Evolutionary conservation across 768 basidiomycete species (phyloP), one percentile per base, ranked within the genome.

Genomic region (Calocera cornea): DNA sequence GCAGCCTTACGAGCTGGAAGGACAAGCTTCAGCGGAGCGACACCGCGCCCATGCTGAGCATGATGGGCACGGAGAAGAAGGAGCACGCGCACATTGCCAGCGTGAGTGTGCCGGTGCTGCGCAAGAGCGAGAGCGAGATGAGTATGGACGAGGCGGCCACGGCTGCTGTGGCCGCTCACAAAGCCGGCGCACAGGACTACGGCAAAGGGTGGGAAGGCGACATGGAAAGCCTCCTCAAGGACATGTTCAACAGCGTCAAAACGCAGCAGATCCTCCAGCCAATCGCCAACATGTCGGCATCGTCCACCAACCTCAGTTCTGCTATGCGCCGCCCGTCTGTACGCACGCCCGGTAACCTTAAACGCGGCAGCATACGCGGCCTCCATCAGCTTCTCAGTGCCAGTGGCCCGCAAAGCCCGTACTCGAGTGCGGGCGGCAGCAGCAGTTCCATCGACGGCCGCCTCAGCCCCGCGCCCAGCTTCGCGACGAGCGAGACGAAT

Each of bases 181-280:
- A 71, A 1, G 73, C 74, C 22, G 72, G 78, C 70, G 74, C 73
- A 1, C 70, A 79, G 40, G 75, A 80, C 17, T 87, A 86, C 73
- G 85, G 84, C 63, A 86, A 87, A 31, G 82, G 77, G 63, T 95
- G 92, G 92, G 92, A 95, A 74, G 75, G 73, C 14, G 94, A 95
- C 67, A 87, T 97, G 83, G 95, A 97, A 76, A 82, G 71, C 68
- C 73, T 91, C 70, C 83, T 99, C 70, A 95, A 92, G 91, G 97
- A 99, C 73, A 95, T 99, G 83, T 99, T 94, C 80, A 84, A 81
- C 71, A 87, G 93, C 8, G 87, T 98, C 77, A 94, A 95, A 79
- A 84, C 81, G 41, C 90, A 94, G 72, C 90, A 94, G 75, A 95
- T 97, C 70, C 77, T 95, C 41, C 90, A 95, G 70, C 94, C 94